Evolutionary conservation across 352 stramenopile species (phyloP).

Genomic region (Pseudoperonospora humuli): DNA sequence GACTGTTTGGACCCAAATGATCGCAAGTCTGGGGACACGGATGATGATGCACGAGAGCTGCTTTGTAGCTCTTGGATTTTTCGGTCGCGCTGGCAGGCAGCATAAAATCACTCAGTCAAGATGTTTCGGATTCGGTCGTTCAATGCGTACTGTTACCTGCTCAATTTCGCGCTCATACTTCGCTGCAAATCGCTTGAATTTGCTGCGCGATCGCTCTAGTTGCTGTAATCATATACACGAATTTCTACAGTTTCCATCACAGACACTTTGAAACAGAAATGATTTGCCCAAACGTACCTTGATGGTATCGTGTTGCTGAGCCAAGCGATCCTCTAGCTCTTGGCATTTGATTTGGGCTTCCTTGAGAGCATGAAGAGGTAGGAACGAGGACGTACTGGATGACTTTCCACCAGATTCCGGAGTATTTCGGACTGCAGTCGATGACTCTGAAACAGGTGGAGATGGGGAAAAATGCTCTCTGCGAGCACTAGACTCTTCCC

Average conservation of each 20-base stretch:
- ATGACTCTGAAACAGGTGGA: conserved; percentile 13
- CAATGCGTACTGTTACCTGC: conserved; percentile 27
- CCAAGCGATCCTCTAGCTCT: conserved; percentile 66
- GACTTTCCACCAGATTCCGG: conserved; percentile 22
- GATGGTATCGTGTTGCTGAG: conserved; percentile 69
- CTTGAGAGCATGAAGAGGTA: conserved; percentile 54
- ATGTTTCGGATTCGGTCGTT: neutral
- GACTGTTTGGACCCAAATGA: conserved; percentile 15
- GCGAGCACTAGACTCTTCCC: neutral
- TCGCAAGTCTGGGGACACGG: conserved; percentile 31
- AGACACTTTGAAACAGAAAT: neutral
- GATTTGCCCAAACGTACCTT: conserved; percentile 36
- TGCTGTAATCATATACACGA: conserved; percentile 30
- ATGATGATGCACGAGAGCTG: conserved; percentile 39
- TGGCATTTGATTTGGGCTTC: conserved; percentile 68
- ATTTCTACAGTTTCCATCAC: neutral
- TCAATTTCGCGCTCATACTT: conserved; percentile 84
- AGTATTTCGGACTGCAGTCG: conserved; percentile 18
- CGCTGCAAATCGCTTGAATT: conserved; percentile 79
- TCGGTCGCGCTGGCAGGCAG: conserved; percentile 27
- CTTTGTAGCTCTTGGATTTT: conserved; percentile 40
- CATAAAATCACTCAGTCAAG: conserved; percentile 2
- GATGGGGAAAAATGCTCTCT: conserved; percentile 12
- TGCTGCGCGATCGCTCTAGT: conserved; percentile 76
- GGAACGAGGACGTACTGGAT: conserved; percentile 42